These are phyloP conservation scores for Penicillium tannophilum DNA, from an alignment of 495 filamentous ascomycete species.

Conservation along the genomic window DNA sequence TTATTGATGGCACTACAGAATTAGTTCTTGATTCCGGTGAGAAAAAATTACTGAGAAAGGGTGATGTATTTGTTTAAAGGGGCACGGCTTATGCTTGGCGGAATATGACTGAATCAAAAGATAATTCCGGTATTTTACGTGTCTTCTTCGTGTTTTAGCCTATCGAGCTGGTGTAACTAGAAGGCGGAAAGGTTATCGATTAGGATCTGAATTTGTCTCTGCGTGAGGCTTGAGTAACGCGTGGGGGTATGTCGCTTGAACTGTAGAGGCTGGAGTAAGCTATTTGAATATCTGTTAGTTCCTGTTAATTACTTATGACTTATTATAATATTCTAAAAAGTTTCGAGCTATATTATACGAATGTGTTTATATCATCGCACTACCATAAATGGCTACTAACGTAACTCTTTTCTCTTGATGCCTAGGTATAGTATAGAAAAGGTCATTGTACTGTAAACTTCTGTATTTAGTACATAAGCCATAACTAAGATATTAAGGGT, in stretches of 20 bases:
- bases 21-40: conserved; percentile 68
- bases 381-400: not conserved
- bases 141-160: conserved; percentile 61
- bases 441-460: not conserved
- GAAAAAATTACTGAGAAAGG: conserved; percentile 63
- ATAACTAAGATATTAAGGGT: too few species aligned
- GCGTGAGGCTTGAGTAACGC: conserved; percentile 17
- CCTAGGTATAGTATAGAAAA: not conserved
- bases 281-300: not conserved
- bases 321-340: not conserved
- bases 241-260: conserved; percentile 9
- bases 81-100: conserved; percentile 49
- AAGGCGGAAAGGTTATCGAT: conserved; percentile 18
- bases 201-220: conserved; percentile 27
- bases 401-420: not conserved
- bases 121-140: conserved; percentile 47
- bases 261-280: not conserved
- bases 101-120: conserved; percentile 36
- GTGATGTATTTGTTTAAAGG: conserved; percentile 70
- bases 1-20: conserved; percentile 73
- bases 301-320: not conserved
- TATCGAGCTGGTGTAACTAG: conserved; percentile 24
- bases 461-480: not conserved
- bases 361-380: not conserved
- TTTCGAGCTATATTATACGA: not conserved